These are phyloP conservation scores for Sutorius eximius DNA, from an alignment of 1,284 basidiomycete species.

Conservation along the genomic window DNA sequence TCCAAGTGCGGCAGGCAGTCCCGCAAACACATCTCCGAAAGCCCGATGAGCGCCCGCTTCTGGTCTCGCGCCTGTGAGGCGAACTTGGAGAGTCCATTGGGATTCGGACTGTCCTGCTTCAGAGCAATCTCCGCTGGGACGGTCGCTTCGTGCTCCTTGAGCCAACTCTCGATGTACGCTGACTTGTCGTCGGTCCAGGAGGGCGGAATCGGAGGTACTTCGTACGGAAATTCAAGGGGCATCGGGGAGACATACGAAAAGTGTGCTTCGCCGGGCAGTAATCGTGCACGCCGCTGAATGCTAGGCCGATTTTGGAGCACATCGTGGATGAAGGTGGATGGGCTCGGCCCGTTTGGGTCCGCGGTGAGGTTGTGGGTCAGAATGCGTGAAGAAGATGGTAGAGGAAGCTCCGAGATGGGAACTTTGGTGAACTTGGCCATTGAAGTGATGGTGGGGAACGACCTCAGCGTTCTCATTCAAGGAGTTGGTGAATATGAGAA, in stretches of 20 bases:
- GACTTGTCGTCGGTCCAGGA: conserved; percentile 53
- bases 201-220: conserved; percentile 57
- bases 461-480: conserved; percentile 14
- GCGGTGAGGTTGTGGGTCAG: conserved; percentile 72
- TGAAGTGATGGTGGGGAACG: conserved; percentile 5
- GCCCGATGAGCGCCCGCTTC: conserved; percentile 63
- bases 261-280: conserved; percentile 60
- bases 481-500: not conserved
- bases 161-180: conserved; percentile 71
- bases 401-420: conserved; percentile 65
- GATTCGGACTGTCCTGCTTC: conserved; percentile 1
- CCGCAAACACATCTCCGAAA: conserved; percentile 64
- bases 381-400: conserved; percentile 57
- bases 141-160: conserved; percentile 61
- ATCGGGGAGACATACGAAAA: conserved; percentile 86
- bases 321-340: conserved; percentile 49
- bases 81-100: conserved; percentile 41
- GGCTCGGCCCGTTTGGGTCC: conserved; percentile 58
- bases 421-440: conserved; percentile 31
- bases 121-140: conserved; percentile 23
- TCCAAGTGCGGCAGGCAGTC: conserved; percentile 87
- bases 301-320: conserved; percentile 59
- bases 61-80: conserved; percentile 56
- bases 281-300: conserved; percentile 70
- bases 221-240: conserved; percentile 84